Evolutionary conservation across 192 early-diverging fungal genomes (phyloP).

Genomic region (Allomyces macrogynus): DNA sequence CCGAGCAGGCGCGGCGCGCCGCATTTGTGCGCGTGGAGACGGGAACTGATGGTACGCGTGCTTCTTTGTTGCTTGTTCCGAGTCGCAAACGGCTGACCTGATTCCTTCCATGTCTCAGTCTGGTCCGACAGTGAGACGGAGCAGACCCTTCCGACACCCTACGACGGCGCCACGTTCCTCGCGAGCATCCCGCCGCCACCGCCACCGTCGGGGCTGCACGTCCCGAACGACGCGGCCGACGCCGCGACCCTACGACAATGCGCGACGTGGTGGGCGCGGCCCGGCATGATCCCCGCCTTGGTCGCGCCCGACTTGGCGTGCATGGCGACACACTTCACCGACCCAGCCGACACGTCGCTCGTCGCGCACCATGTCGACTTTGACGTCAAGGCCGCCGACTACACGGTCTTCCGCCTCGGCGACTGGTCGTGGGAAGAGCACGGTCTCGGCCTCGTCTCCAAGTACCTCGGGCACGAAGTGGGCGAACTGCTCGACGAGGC

Average conservation of each 20-base stretch:
- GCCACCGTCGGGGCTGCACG: background rate
- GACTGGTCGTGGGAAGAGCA: slow-evolving; percentile 40
- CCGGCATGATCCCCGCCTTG: background rate
- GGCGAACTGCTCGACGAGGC: slow-evolving; percentile 28
- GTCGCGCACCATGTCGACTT: slow-evolving; percentile 12
- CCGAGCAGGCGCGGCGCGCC: too few relatives aligned
- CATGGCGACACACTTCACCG: background rate
- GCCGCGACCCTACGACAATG: background rate
- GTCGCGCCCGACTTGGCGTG: background rate
- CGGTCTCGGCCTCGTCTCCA: slow-evolving; percentile 20
- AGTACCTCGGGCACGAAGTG: slow-evolving; percentile 21
- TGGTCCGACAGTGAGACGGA: background rate
- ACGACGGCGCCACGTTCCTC: background rate
- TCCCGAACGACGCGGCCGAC: too few relatives aligned
- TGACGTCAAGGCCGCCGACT: slow-evolving; percentile 11
- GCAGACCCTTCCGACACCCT: background rate
- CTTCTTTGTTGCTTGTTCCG: too few relatives aligned
- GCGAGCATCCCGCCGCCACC: background rate
- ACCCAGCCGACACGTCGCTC: background rate
- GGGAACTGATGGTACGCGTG: too few relatives aligned
- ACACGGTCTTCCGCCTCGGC: slow-evolving; percentile 19
- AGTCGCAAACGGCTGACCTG: too few relatives aligned
- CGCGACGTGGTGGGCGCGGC: background rate
- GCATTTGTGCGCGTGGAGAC: too few relatives aligned
- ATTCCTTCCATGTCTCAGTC: too few relatives aligned